A percentile compares a stretch with the other conserved stretches of the same genome.
Conservation (phyloP, 225 moss, liverwort and hornwort species). For the Lunularia cruciata region DNA sequence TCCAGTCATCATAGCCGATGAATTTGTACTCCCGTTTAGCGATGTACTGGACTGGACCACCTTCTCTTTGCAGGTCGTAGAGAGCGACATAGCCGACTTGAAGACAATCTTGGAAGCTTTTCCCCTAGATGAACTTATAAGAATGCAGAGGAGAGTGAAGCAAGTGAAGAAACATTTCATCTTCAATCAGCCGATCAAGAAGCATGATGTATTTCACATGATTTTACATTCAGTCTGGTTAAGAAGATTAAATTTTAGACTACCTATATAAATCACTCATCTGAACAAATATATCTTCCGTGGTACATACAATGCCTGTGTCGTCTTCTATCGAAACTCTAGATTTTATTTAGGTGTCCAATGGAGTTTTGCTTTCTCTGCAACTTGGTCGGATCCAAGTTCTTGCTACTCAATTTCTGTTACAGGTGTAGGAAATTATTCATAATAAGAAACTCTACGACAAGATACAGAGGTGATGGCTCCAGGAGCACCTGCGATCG, state of each 20-base stretch:
- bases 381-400: too few species aligned
- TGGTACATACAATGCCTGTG: too few species aligned
- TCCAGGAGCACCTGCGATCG: too few species aligned
- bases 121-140: conserved; percentile 41
- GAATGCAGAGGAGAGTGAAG: conserved; percentile 61
- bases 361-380: too few species aligned
- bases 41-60: conserved; percentile 87
- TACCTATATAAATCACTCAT: too few species aligned
- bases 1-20: conserved; percentile 89
- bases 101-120: conserved; percentile 68
- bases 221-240: conserved; percentile 97
- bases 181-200: conserved; percentile 67
- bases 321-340: too few species aligned
- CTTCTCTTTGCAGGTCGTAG: conserved; percentile 62
- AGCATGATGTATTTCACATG: conserved; percentile 95
- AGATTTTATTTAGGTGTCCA: too few species aligned
- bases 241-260: conserved; percentile 67
- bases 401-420: too few species aligned
- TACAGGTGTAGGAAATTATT: too few species aligned
- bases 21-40: conserved; percentile 89
- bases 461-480: too few species aligned
- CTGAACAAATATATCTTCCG: too few species aligned
- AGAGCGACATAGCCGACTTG: conserved; percentile 75
- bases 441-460: too few species aligned
- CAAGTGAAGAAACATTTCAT: conserved; percentile 78